Conservation (phyloP, 2,329 filamentous ascomycete genomes). For the Didymella glomerata region DNA sequence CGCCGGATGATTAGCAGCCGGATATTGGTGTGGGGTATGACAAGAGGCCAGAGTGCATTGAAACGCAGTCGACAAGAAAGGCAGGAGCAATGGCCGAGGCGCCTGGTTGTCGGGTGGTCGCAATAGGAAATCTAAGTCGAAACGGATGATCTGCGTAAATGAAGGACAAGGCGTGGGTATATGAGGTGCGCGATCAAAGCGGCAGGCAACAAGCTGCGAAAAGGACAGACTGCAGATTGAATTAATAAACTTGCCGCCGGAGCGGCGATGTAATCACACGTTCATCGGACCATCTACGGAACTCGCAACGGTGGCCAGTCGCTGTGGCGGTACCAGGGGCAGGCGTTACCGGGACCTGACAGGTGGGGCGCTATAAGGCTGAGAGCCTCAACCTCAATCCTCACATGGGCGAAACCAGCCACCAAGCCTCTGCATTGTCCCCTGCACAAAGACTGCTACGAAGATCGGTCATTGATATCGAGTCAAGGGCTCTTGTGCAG, state of each 20-base stretch:
- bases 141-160: conserved; percentile 32
- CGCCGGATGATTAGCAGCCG: conserved; percentile 21
- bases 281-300: conserved; percentile 41
- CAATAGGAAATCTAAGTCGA: conserved; percentile 32
- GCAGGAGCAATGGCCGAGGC: conserved; percentile 35
- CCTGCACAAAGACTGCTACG: not conserved
- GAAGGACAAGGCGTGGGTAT: conserved; percentile 29
- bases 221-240: conserved; percentile 25
- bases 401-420: not conserved
- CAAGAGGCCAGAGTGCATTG: conserved; percentile 52
- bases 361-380: conserved; percentile 31
- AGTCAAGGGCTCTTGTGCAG: not conserved
- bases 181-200: conserved; percentile 13
- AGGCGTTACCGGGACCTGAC: conserved; percentile 19
- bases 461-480: not conserved
- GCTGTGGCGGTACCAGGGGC: conserved; percentile 32
- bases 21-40: conserved; percentile 37
- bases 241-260: conserved; percentile 14
- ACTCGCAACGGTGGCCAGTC: conserved; percentile 46
- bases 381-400: conserved; percentile 29
- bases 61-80: conserved; percentile 33
- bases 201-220: conserved; percentile 20
- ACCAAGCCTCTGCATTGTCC: not conserved
- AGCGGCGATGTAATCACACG: conserved; percentile 44
- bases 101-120: conserved; percentile 21